Base-by-base conservation (phyloP, 257 asterid genomes). In the Verbena officinalis region DNA sequence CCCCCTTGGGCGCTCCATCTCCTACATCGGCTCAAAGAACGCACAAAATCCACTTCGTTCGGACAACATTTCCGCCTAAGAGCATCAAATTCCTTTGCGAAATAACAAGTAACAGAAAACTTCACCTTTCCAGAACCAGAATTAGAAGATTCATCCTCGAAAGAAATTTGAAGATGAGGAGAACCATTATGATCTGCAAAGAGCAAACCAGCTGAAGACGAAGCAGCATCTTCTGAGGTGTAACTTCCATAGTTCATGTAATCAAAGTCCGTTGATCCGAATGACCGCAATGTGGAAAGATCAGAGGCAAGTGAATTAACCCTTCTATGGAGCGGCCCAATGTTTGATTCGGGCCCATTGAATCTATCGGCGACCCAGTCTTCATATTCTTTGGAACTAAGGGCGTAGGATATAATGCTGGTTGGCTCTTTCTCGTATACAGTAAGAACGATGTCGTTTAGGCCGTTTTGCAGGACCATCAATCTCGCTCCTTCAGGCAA, bases 1-100 rank as follows among this genome's bases (percentile, higher is more conserved):
- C 99, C 99, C 15, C 99, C 99, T 73, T 93, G 97, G 1, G 97
- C 97, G 33, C 92, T 78, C 99, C 99, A 93, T 73, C 82, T 78
- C 78, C 42, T 83, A 70, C 96, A 93, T 27, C 99, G 94, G 79
- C 92, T 86, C 55, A 93, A 75, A 4, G 99, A 90, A 3, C 90
- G 83, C 33, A 87, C 43, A 62, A 90, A 93, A 73, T 90, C 92
- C 71, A 75, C 68, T 74, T 84, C 86, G 42, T 72, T 72, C 1
- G 96, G 91, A 33, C 99, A 94, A 64, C 98, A 90, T 78, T 75
- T 82, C 80, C 75, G 84, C 62, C 96, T 52, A 21, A 94, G 96
- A 11, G 79, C 79, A 75, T 94, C 96, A 38, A 94, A 94, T 70
- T 86, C 81, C 81, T 79, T 83, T 7, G 91, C 99, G 20, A 81